Conservation (phyloP, 2,329 filamentous ascomycete genomes). For the Botrytis paeoniae region DNA sequence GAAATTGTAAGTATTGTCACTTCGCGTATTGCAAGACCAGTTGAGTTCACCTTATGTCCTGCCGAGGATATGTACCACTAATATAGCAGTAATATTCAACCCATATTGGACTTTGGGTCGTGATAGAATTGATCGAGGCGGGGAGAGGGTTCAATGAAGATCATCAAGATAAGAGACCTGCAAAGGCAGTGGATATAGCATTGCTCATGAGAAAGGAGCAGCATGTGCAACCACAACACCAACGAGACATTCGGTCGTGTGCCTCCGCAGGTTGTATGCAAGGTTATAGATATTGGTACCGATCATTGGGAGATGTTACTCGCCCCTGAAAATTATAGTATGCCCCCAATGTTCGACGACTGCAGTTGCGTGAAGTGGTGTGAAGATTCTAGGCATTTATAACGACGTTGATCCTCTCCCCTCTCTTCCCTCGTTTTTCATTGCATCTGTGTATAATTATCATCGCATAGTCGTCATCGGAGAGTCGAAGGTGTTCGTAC, state of each 20-base stretch:
- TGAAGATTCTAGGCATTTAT: background rate
- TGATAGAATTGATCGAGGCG: too few species aligned
- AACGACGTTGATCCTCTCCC: background rate
- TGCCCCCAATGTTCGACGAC: background rate
- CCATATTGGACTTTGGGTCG: background rate
- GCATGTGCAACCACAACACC: background rate
- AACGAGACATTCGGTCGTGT: background rate
- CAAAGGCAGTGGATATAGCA: background rate
- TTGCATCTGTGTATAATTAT: background rate
- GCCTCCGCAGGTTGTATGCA: conserved; percentile 7
- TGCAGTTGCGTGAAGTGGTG: background rate
- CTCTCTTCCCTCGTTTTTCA: background rate
- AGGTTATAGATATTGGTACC: background rate
- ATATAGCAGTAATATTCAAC: background rate
- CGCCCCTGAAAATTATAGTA: background rate
- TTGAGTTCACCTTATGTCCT: background rate
- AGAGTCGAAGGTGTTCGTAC: background rate
- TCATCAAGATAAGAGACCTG: background rate
- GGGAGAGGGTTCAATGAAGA: background rate
- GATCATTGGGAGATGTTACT: background rate
- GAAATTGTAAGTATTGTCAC: conserved; percentile 1
- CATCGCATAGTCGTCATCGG: background rate
- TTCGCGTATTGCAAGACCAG: background rate
- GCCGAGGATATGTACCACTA: background rate
- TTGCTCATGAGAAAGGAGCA: background rate